Evolutionary conservation across 2,329 filamentous ascomycete species (phyloP), one percentile per base, ranked within the genome.

Genomic region (Nannizziopsis barbatae): DNA sequence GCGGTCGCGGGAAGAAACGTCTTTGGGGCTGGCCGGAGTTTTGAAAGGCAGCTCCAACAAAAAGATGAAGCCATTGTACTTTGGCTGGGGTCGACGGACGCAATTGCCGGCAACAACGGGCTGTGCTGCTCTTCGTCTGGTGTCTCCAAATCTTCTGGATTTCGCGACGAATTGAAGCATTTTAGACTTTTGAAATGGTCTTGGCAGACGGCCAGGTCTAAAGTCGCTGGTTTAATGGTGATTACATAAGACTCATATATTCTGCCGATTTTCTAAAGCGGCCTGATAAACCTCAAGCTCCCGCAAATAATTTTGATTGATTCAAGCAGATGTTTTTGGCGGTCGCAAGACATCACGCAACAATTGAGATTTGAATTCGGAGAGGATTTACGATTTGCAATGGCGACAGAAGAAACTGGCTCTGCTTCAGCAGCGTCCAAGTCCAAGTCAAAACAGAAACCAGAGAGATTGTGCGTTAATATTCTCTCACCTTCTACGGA

Each of bases 31-130:
- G 71, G 71, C 33, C 64, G 65, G 53, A 69, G 61, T 67, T 73
- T 67, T 50, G 72, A 67, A 37, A 80, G 70, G 65, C 76, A 79
- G 67, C 74, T 72, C 74, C 75, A 76, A 67, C 76, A 77, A 59
- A 71, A 75, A 49, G 71, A 66, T 51, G 74, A 75, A 60, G 75
- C 74, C 77, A 80, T 80, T 40, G 42, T 36, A 35, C 20, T 14
- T 33, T 47, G 38, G 32, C 5, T 38, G 22, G 27, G 37, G 40
- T 38, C 38, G 45, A n/a, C 45, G 6, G 15, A 30, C 11, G 33
- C 40, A 32, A 45, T 41, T 37, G 35, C 47, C 42, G 31, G 41
- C 40, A 31, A 36, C 43, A 45, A 45, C 39, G 44, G 35, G 18
- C 7, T 14, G 27, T n/a, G 15, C 39, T 6, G 14, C 30, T n/a